A percentile compares a stretch with the other conserved stretches of the same genome.
These are phyloP conservation scores for Barnettozyma salicaria DNA, from an alignment of 805 yeast genomes.

Conservation along the genomic window DNA sequence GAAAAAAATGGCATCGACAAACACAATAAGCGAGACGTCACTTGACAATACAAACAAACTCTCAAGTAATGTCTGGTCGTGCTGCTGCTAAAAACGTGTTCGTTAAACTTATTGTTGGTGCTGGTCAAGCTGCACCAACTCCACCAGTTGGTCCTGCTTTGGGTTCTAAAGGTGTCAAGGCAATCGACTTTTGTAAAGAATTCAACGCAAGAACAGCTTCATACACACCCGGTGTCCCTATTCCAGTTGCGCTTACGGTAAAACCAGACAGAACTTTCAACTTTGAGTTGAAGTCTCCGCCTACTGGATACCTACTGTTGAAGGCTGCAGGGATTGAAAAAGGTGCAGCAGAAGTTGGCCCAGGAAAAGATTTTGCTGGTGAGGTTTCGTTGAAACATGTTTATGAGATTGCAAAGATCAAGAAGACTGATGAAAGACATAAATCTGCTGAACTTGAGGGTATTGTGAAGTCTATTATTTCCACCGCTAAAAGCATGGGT, in stretches of 20 bases:
- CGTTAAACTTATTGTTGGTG: constrained; percentile 88
- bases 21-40: not conserved
- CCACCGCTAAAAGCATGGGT: constrained; percentile 88
- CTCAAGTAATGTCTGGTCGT: constrained; percentile 21
- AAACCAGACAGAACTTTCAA: constrained; percentile 88
- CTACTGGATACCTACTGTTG: constrained; percentile 79
- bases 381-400: constrained; percentile 75
- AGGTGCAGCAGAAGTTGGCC: constrained; percentile 58
- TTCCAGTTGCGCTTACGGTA: constrained; percentile 79
- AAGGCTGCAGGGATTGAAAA: constrained; percentile 76
- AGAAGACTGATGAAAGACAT: constrained; percentile 80
- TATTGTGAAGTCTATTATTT: constrained; percentile 74
- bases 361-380: constrained; percentile 60
- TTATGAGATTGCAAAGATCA: constrained; percentile 91
- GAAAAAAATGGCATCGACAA: not conserved
- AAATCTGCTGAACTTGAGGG: constrained; percentile 62
- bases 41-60: not conserved
- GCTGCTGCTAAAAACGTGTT: constrained; percentile 39
- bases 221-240: constrained; percentile 78
- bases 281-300: constrained; percentile 86
- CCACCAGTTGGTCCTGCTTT: constrained; percentile 99
- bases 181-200: constrained; percentile 96
- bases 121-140: constrained; percentile 97
- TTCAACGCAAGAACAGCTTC: constrained; percentile 95
- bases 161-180: constrained; percentile 97